Evolutionary conservation across 345 rosid species (phyloP).

Genomic region (Hibiscus trionum): DNA sequence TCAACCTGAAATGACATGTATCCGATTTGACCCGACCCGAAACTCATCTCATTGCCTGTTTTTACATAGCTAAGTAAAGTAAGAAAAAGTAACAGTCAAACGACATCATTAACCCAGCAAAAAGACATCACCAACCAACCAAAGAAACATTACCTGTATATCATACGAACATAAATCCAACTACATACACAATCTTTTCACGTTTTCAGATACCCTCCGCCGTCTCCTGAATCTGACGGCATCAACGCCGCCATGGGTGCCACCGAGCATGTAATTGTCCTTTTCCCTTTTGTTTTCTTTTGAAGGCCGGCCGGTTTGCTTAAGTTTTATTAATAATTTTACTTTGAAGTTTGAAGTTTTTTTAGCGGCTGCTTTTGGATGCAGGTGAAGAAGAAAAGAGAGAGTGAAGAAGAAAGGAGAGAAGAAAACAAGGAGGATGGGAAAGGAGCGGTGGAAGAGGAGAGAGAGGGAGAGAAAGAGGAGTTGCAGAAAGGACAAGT

Average conservation of each 20-base stretch:
- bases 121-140: not conserved
- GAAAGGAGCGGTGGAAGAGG: not conserved
- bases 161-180: not conserved
- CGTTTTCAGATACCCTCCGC: constrained; percentile 3
- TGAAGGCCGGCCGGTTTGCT: no score
- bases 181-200: not conserved
- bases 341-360: not conserved
- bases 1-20: no score
- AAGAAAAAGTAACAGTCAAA: not conserved
- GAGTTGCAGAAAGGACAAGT: constrained; percentile 43
- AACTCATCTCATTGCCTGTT: no score
- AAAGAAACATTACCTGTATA: not conserved
- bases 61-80: not conserved
- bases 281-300: no score
- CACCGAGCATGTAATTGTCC: constrained; percentile 31
- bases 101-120: no score
- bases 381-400: constrained; percentile 46
- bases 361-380: not conserved
- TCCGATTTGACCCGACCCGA: no score
- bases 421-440: not conserved
- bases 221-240: constrained; percentile 32
- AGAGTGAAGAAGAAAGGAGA: constrained; percentile 19
- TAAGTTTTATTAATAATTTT: no score
- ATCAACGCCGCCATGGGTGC: constrained; percentile 47
- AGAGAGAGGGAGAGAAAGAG: not conserved